These are phyloP conservation scores for Neurospora sp. DNA, from an alignment of 2,329 filamentous ascomycete genomes.

Conservation along the genomic window DNA sequence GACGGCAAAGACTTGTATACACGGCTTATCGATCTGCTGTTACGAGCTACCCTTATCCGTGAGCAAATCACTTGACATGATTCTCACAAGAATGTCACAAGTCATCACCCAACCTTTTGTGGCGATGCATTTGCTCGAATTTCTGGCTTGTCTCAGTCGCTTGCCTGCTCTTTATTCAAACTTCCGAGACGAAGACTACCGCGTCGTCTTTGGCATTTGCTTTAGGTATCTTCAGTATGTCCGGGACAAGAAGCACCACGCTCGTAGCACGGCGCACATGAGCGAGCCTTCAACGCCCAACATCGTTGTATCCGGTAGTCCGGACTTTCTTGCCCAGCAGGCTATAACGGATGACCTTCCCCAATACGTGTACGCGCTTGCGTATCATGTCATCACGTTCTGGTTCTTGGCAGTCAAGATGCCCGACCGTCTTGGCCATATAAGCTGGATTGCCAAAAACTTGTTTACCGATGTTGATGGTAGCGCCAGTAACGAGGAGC, in stretches of 20 bases:
- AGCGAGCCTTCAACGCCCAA: conserved; percentile 31
- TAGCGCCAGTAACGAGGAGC: conserved; percentile 72
- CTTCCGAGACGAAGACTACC: conserved; percentile 84
- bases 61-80: conserved; percentile 73
- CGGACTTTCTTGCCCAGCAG: conserved; percentile 22
- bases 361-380: conserved; percentile 87
- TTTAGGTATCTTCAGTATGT: conserved; percentile 89
- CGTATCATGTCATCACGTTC: conserved; percentile 91
- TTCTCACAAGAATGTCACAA: conserved; percentile 87
- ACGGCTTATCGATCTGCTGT: conserved; percentile 88
- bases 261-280: conserved; percentile 35
- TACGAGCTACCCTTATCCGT: conserved; percentile 86
- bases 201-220: conserved; percentile 89
- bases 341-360: conserved; percentile 62
- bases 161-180: conserved; percentile 79
- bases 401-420: conserved; percentile 92
- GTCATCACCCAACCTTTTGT: conserved; percentile 91
- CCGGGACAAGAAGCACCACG: conserved; percentile 51
- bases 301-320: conserved; percentile 12
- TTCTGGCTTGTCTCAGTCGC: conserved; percentile 80
- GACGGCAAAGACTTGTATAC: conserved; percentile 86
- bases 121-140: conserved; percentile 91
- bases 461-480: conserved; percentile 72
- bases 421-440: conserved; percentile 71
- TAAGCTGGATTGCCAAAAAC: conserved; percentile 83